A percentile compares a stretch with the other conserved stretches of the same genome.
phyloP scores from a whole-genome alignment of 352 stramenopile genomes.

The Globisporangium apiculatum region DNA sequence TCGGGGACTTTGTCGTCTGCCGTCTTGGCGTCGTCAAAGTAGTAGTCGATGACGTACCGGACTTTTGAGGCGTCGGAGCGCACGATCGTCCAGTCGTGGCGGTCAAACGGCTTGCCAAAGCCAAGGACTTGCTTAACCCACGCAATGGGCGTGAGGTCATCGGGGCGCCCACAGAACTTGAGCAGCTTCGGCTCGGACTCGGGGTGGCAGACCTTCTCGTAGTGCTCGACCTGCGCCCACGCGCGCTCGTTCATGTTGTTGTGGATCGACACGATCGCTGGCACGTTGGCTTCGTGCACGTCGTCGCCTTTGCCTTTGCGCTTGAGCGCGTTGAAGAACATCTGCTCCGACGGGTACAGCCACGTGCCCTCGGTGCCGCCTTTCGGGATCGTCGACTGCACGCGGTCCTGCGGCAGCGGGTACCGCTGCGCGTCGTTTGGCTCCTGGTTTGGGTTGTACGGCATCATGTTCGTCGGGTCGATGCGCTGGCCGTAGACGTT shows the following conservation, averaged over 20 bases:
- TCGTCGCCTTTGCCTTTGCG: conserved; percentile 97
- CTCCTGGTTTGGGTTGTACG: conserved; percentile 93
- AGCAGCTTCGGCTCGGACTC: conserved; percentile 88
- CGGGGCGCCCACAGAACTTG: conserved; percentile 94
- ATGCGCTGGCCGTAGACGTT: conserved; percentile 97
- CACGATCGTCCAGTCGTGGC: conserved; percentile 97
- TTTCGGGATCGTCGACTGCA: conserved; percentile 96
- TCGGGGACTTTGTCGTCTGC: conserved; percentile 71
- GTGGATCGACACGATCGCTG: conserved; percentile 97
- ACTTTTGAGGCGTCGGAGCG: conserved; percentile 86
- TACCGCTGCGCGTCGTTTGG: conserved; percentile 87
- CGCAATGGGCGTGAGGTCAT: conserved; percentile 95
- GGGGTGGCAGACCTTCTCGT: conserved; percentile 90
- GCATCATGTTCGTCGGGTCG: conserved; percentile 98
- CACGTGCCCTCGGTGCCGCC: conserved; percentile 92
- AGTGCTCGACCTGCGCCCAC: conserved; percentile 96
- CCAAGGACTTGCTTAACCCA: conserved; percentile 87
- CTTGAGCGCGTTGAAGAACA: conserved; percentile 98
- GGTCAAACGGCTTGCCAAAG: conserved; percentile 93
- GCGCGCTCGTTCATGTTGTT: conserved; percentile 99
- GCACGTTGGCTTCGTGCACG: conserved; percentile 91
- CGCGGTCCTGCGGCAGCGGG: conserved; percentile 88
- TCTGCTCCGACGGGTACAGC: conserved; percentile 98
- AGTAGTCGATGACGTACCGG: conserved; percentile 99
- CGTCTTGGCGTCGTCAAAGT: conserved; percentile 89